Evolutionary conservation across 495 filamentous ascomycete genomes (phyloP).

Genomic region (Xylaria sp.): DNA sequence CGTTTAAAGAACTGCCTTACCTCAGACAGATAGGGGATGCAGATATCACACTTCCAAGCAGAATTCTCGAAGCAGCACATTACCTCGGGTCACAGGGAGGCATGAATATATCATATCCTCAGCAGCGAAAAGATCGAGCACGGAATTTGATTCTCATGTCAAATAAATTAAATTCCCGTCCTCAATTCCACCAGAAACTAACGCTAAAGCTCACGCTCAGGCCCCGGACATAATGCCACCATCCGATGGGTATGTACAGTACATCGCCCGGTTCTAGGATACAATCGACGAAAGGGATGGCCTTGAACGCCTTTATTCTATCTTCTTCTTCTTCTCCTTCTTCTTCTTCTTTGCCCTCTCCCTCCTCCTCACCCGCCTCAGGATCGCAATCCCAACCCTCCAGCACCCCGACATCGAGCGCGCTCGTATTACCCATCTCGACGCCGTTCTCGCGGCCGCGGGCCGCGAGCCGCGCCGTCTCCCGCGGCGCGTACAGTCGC

Average conservation of each 20-base stretch:
- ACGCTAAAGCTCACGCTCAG: constrained; percentile 90
- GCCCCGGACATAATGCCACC: constrained; percentile 98
- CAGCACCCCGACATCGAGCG: constrained; percentile 71
- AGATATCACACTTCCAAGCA: background rate
- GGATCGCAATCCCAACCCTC: constrained; percentile 56
- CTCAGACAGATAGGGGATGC: no score
- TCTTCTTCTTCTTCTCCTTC: constrained; percentile 26
- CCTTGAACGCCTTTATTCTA: constrained; percentile 57
- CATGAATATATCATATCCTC: background rate
- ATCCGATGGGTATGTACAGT: constrained; percentile 91
- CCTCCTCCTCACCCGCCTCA: constrained; percentile 12
- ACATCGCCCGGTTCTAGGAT: constrained; percentile 82
- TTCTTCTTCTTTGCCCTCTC: constrained; percentile 29
- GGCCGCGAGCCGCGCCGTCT: constrained; percentile 68
- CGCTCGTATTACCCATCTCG: constrained; percentile 92
- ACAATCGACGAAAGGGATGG: constrained; percentile 74
- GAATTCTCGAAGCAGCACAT: background rate
- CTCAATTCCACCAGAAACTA: constrained; percentile 94
- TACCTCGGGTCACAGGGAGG: no score
- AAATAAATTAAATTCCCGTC: no score
- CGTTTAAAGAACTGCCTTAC: no score
- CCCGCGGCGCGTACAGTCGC: constrained; percentile 75
- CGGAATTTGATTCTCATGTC: no score
- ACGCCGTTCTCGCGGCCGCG: constrained; percentile 72
- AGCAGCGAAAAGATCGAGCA: background rate